A percentile compares a stretch with the other conserved stretches of the same genome.
Conservation (phyloP, 176 grass and related monocot genomes). For the Carex kokanica region DNA sequence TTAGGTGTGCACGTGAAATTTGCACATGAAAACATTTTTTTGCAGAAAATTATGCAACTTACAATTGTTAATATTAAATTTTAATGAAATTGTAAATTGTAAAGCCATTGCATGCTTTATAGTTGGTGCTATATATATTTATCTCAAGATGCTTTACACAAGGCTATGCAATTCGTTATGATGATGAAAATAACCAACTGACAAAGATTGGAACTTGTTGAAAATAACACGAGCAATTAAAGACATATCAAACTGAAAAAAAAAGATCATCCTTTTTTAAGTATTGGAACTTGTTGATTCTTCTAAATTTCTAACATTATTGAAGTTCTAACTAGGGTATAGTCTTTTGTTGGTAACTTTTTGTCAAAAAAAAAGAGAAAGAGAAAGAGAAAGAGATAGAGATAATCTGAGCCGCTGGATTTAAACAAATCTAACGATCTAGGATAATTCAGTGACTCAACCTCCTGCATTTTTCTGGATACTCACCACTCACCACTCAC, state of each 20-base stretch:
- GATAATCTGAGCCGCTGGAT: too few relatives aligned
- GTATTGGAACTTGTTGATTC: neutral
- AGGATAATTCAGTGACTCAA: too few relatives aligned
- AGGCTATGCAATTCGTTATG: neutral
- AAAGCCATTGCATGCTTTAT: neutral
- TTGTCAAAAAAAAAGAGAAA: too few relatives aligned
- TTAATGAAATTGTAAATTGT: neutral
- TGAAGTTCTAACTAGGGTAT: neutral
- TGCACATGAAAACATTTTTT: neutral
- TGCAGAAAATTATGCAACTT: neutral
- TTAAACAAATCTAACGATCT: too few relatives aligned
- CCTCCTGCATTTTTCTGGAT: too few relatives aligned
- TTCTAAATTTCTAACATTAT: neutral
- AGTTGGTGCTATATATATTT: neutral
- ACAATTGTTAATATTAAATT: conserved; percentile 10
- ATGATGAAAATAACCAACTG: neutral
- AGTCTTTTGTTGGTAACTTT: too few relatives aligned
- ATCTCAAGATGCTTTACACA: neutral
- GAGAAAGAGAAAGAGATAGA: too few relatives aligned
- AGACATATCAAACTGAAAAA: neutral
- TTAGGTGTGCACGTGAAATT: neutral
- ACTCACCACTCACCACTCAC: too few relatives aligned
- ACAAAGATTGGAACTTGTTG: neutral
- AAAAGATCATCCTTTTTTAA: neutral
- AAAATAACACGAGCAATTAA: neutral